Percentiles rank a stretch among this genome's conserved stretches.
Conservation (phyloP, 2,329 filamentous ascomycete species). For the Arachnomyces sp. region DNA sequence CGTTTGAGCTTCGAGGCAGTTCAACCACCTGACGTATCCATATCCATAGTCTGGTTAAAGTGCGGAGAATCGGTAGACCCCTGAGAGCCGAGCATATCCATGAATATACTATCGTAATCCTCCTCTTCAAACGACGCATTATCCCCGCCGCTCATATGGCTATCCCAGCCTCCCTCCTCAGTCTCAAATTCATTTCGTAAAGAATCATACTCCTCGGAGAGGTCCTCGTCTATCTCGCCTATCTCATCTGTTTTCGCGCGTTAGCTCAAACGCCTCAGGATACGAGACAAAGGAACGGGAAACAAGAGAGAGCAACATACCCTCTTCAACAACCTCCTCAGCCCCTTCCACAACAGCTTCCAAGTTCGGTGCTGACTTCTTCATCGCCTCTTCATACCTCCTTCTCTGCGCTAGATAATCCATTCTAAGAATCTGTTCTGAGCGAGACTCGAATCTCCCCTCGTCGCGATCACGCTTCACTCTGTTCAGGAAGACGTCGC, state of each 20-base stretch:
- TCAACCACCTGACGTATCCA: constrained; percentile 30
- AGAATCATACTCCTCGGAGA: constrained; percentile 9
- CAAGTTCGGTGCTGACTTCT: constrained; percentile 21
- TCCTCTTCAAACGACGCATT: constrained; percentile 39
- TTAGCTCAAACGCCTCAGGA: constrained; percentile 7
- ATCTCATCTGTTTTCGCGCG: neutral
- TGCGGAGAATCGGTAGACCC: too few relatives aligned
- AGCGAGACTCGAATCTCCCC: constrained; percentile 30
- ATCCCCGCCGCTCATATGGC: neutral
- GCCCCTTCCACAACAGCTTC: constrained; percentile 14
- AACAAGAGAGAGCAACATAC: constrained; percentile 11
- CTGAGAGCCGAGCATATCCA: constrained; percentile 47
- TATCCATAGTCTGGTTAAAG: constrained; percentile 30
- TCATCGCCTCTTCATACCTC: constrained; percentile 33
- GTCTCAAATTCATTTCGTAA: constrained; percentile 22
- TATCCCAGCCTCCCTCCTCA: constrained; percentile 4
- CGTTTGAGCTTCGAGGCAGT: constrained; percentile 7
- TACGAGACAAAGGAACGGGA: constrained; percentile 6
- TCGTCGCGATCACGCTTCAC: constrained; percentile 33
- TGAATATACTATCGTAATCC: constrained; percentile 57
- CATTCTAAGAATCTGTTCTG: constrained; percentile 36
- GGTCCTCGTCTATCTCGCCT: neutral
- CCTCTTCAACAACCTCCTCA: constrained; percentile 16
- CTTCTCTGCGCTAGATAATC: constrained; percentile 32
- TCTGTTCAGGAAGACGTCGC: constrained; percentile 34